phyloP scores from a whole-genome alignment of 139 green algal genomes.

The Nannochloris sp. region DNA sequence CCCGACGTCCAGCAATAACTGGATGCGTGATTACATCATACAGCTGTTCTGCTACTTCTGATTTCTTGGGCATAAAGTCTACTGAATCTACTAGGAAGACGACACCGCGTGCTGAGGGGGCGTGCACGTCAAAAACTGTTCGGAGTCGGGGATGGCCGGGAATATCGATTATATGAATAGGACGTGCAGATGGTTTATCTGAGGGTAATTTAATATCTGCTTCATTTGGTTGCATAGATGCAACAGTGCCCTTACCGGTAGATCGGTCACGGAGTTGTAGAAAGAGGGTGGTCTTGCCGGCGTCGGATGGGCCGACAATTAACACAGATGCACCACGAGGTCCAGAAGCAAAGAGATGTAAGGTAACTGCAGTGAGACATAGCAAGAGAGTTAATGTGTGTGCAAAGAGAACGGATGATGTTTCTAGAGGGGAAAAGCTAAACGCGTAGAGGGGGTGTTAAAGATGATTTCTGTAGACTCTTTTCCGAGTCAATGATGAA shows the following conservation, averaged over 20 bases:
- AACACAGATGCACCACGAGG: conserved; percentile 34
- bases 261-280: conserved; percentile 49
- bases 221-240: conserved; percentile 63
- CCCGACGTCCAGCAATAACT: conserved; percentile 29
- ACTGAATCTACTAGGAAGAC: conserved; percentile 81
- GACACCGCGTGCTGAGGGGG: conserved; percentile 49
- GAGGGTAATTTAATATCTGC: conserved; percentile 3
- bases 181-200: background rate
- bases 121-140: conserved; percentile 42
- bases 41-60: conserved; percentile 43
- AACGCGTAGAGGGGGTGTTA: no score
- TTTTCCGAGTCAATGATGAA: no score
- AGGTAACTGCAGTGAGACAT: no score
- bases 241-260: conserved; percentile 50
- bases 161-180: conserved; percentile 67
- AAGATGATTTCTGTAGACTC: no score
- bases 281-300: conserved; percentile 77
- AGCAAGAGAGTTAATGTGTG: no score
- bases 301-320: conserved; percentile 53
- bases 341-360: no score
- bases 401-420: no score
- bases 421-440: no score
- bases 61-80: conserved; percentile 69
- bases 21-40: conserved; percentile 51
- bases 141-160: conserved; percentile 74